Evolutionary conservation across 495 filamentous ascomycete species (phyloP).

Genomic region (Clavariopsis aquatica): DNA sequence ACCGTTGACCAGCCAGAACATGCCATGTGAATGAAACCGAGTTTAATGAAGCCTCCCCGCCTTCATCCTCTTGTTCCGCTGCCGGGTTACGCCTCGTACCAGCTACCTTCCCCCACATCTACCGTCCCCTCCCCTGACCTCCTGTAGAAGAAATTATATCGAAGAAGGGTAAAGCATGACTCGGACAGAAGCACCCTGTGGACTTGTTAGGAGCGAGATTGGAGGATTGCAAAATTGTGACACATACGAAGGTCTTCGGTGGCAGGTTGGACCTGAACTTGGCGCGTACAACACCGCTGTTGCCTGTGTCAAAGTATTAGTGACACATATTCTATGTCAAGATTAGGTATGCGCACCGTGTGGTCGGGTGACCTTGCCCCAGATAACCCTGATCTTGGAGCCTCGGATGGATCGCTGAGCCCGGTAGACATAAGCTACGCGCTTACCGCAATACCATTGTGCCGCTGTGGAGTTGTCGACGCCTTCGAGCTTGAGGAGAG

Average conservation of each 20-base stretch:
- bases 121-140: conserved; percentile 21
- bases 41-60: conserved; percentile 26
- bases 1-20: conserved; percentile 39
- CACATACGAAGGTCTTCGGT: conserved; percentile 76
- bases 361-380: conserved; percentile 95
- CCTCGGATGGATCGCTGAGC: conserved; percentile 88
- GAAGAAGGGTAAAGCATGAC: conserved; percentile 98
- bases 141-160: conserved; percentile 48
- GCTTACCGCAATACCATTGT: conserved; percentile 78
- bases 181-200: conserved; percentile 76
- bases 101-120: conserved; percentile 1
- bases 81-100: neutral
- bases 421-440: conserved; percentile 95
- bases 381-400: conserved; percentile 97
- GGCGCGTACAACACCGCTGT: conserved; percentile 93
- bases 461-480: conserved; percentile 85
- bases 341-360: conserved; percentile 63
- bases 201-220: conserved; percentile 4
- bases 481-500: conserved; percentile 91
- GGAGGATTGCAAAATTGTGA: neutral
- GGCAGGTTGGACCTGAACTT: conserved; percentile 95
- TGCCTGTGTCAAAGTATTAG: conserved; percentile 58
- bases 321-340: neutral
- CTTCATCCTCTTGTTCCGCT: conserved; percentile 20
- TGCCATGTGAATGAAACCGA: conserved; percentile 38